A percentile compares a stretch with the other conserved stretches of the same genome.
Evolutionary conservation across 345 rosid species (phyloP).

Genomic region (Eucalyptus curtisii): DNA sequence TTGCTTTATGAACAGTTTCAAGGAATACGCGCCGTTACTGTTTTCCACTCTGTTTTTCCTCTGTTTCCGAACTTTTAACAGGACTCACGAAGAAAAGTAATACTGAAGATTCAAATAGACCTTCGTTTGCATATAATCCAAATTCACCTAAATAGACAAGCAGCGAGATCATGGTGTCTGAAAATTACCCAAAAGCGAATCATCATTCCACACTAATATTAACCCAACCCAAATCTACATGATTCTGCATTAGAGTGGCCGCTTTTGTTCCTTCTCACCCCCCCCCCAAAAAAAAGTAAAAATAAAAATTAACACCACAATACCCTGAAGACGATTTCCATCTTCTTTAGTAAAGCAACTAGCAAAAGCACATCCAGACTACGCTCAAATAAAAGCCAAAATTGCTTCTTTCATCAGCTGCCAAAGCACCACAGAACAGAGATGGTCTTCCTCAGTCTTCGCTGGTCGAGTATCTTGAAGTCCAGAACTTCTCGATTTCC

Average conservation of each 20-base stretch:
- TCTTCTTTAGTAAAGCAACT: neutral
- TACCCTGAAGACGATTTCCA: neutral
- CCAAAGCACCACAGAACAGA: neutral
- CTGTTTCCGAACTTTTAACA: neutral
- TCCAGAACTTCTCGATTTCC: slow-evolving; percentile 34
- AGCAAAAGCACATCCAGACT: neutral
- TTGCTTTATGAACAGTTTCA: neutral
- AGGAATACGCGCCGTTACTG: neutral
- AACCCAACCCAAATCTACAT: neutral
- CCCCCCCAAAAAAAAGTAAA: no score
- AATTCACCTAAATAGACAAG: neutral
- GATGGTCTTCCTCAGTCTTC: neutral
- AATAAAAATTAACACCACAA: neutral
- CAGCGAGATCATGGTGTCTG: neutral
- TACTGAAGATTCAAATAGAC: neutral
- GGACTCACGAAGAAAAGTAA: neutral
- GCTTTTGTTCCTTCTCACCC: neutral
- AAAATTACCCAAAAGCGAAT: neutral
- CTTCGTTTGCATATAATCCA: neutral
- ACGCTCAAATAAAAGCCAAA: neutral
- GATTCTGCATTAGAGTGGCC: neutral
- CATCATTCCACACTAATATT: neutral
- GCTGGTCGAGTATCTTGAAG: slow-evolving; percentile 17
- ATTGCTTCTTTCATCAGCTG: neutral
- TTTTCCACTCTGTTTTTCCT: neutral